Base-by-base conservation (phyloP, 1,284 basidiomycete species). In the Fomitopsis schrenkii region DNA sequence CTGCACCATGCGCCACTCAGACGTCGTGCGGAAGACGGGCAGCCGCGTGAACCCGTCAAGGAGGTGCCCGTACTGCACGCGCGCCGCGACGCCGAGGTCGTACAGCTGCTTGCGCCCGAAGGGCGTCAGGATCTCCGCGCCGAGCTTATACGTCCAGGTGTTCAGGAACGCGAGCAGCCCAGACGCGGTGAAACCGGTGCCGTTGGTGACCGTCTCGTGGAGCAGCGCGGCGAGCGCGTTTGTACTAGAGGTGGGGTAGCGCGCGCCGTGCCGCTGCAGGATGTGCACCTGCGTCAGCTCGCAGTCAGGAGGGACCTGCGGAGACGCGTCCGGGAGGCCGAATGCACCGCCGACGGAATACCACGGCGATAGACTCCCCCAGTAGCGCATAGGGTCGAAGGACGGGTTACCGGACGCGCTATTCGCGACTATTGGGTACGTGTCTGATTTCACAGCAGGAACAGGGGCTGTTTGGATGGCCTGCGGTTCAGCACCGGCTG, bases 21-120 rank as follows among this genome's bases (percentile, higher is more conserved):
- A 81, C 2, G 81, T 86, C 0, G 86, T 87, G 22, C 88, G 81
- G 70, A 85, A 85, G 6, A 89, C 84, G 44, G 84, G 83, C 22
- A 84, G 73, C 28, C 76, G 71, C 15, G 69, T 74, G 67, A 85
- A 83, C 50, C 75, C 78, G 64, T 86, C 83, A 22, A 88, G 72
- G 6, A 88, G 72, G 28, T 78, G 71, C 60, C 85, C 87, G 66
- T 87, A 89, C 71, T 84, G 81, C 26, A 83, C 72, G 40, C 81
- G 74, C 62, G 81, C 80, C 2, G 76, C 78, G 38, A 80, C 75
- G 5, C 83, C 82, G 7, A 83, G 73, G 44, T 82, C 75, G 56
- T 80, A 82, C 79, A 84, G 66, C 63, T 86, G 79, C 61, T 83
- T 75, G 7, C 84, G 76, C 8, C 83, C 83, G 59, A 83, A 82